phyloP scores from a whole-genome alignment of 2,329 filamentous ascomycete genomes.

The Stagonosporopsis tanaceti region DNA sequence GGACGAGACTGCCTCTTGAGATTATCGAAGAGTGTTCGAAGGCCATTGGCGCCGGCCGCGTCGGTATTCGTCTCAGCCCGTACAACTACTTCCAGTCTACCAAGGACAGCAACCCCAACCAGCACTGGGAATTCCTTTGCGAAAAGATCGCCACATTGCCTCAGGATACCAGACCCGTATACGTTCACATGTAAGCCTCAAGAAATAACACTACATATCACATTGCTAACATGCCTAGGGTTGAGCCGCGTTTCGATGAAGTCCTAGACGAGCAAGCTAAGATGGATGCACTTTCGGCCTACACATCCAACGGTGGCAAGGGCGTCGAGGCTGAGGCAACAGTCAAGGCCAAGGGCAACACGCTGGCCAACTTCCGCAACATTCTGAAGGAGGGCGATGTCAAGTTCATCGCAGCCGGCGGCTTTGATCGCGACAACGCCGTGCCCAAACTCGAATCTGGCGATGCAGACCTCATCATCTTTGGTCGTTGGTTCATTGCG shows the following conservation, averaged over 20 bases:
- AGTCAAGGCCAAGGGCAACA: conserved; percentile 34
- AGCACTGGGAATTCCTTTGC: conserved; percentile 57
- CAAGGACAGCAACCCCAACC: conserved; percentile 55
- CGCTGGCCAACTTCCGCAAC: conserved; percentile 50
- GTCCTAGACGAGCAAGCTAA: conserved; percentile 49
- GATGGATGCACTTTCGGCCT: conserved; percentile 49
- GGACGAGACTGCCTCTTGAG: conserved; percentile 65
- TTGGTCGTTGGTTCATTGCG: conserved; percentile 56
- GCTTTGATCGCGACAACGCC: conserved; percentile 61
- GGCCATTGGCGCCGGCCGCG: conserved; percentile 44
- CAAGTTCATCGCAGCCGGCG: conserved; percentile 65
- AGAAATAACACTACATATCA: neutral
- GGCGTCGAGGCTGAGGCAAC: conserved; percentile 46
- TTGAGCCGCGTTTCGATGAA: conserved; percentile 50
- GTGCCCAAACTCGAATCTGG: conserved; percentile 58
- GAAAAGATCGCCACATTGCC: conserved; percentile 48
- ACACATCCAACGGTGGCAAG: conserved; percentile 37
- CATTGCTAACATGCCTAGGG: conserved; percentile 30
- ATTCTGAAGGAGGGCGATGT: conserved; percentile 59
- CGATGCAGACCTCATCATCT: conserved; percentile 52
- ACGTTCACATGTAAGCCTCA: conserved; percentile 47
- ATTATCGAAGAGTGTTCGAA: conserved; percentile 52
- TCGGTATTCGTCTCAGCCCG: conserved; percentile 45
- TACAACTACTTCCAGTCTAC: conserved; percentile 52
- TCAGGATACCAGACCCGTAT: conserved; percentile 37